Conservation (phyloP, 2,329 filamentous ascomycete species). For the Cordyceps cateniannulata region DNA sequence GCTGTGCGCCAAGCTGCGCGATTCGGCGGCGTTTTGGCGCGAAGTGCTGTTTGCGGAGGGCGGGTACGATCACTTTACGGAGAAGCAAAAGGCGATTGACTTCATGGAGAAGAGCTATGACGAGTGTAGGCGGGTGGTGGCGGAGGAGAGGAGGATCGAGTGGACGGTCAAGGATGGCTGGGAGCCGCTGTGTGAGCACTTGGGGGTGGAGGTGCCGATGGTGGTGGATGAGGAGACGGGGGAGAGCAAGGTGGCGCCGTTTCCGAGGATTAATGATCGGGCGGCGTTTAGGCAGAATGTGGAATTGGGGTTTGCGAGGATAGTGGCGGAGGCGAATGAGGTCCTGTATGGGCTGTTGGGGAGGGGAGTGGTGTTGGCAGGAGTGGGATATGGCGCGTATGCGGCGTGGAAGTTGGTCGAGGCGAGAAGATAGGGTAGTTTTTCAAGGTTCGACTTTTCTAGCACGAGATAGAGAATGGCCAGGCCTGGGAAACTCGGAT, state of each 20-base stretch:
- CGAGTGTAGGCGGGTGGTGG: conserved; percentile 28
- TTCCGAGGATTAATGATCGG: conserved; percentile 19
- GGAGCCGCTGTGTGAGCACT: conserved; percentile 34
- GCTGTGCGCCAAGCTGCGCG: conserved; percentile 10
- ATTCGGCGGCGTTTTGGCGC: conserved; percentile 3
- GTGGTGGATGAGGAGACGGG: conserved; percentile 23
- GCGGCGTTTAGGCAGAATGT: conserved; percentile 10
- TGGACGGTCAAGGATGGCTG: conserved; percentile 34
- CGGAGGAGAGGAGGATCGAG: conserved; percentile 29
- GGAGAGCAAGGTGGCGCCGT: conserved; percentile 15
- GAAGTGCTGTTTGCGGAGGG: conserved; percentile 6
- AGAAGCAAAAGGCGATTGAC: conserved; percentile 30
- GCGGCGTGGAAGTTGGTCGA: not conserved
- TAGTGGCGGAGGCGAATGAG: not conserved
- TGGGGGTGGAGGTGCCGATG: conserved; percentile 31
- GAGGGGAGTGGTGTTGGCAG: not conserved
- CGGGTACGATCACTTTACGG: conserved; percentile 24
- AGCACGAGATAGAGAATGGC: too few relatives aligned
- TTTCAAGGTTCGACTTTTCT: too few relatives aligned
- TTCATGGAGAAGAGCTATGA: conserved; percentile 32
- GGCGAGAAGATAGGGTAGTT: not conserved
- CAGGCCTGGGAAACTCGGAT: too few relatives aligned
- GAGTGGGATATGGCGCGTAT: conserved; percentile 1
- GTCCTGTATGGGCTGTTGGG: not conserved
- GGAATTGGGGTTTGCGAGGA: conserved; percentile 11